phyloP scores from a whole-genome alignment of 345 rosid species.

The Camelina neglecta region DNA sequence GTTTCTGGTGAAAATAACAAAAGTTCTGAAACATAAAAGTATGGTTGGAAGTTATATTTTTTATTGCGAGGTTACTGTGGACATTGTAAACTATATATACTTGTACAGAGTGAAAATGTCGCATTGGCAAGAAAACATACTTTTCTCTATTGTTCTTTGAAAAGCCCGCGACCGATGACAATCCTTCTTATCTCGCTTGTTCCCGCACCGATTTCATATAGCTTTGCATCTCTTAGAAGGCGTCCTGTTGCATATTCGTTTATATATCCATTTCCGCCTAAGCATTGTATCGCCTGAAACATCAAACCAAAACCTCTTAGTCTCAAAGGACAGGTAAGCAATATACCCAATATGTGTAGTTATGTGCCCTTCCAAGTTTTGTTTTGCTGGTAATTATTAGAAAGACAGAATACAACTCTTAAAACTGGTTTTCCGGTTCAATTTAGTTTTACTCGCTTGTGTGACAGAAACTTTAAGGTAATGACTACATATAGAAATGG shows the following conservation, averaged over 20 bases:
- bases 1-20: neutral
- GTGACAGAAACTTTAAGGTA: neutral
- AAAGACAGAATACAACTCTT: neutral
- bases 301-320: slow-evolving; percentile 26
- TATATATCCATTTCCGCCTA: slow-evolving; percentile 95
- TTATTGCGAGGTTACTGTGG: slow-evolving; percentile 9
- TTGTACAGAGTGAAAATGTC: slow-evolving; percentile 18
- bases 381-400: neutral
- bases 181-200: slow-evolving; percentile 96
- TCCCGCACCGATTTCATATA: slow-evolving; percentile 95
- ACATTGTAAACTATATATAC: slow-evolving; percentile 1
- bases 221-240: slow-evolving; percentile 88
- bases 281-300: slow-evolving; percentile 93
- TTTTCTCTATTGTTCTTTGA: slow-evolving; percentile 58
- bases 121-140: neutral
- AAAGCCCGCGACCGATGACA: slow-evolving; percentile 87
- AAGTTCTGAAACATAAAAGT: neutral
- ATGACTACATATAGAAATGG: neutral
- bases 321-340: slow-evolving; percentile 1
- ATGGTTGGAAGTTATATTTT: neutral
- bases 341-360: neutral
- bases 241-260: slow-evolving; percentile 92
- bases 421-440: neutral
- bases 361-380: neutral
- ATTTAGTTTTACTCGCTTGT: neutral